A percentile compares a stretch with the other conserved stretches of the same genome.
These are phyloP conservation scores for Ilyonectria sp. DNA, from an alignment of 2,329 filamentous ascomycete genomes.

Conservation along the genomic window DNA sequence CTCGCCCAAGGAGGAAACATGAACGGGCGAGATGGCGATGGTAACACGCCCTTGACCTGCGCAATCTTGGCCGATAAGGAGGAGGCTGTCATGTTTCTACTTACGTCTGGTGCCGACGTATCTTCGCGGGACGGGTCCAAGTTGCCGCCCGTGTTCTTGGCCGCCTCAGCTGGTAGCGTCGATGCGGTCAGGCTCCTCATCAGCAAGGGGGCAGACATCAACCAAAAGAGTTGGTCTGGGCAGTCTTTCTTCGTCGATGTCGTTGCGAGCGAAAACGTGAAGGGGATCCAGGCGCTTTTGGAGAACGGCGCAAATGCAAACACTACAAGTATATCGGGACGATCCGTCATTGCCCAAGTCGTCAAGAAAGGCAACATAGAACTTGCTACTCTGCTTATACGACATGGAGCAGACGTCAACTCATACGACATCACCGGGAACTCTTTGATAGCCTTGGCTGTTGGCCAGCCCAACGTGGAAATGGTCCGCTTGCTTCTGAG, in stretches of 20 bases:
- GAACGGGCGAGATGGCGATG: slow-evolving; percentile 55
- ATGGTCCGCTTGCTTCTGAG: slow-evolving; percentile 54
- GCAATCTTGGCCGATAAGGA: slow-evolving; percentile 52
- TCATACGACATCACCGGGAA: slow-evolving; percentile 49
- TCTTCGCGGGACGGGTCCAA: slow-evolving; percentile 41
- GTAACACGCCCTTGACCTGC: slow-evolving; percentile 53
- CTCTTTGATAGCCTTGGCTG: slow-evolving; percentile 50
- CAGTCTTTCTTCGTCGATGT: slow-evolving; percentile 52
- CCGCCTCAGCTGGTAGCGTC: slow-evolving; percentile 49
- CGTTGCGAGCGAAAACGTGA: slow-evolving; percentile 43
- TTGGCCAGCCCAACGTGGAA: slow-evolving; percentile 46
- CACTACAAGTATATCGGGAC: slow-evolving; percentile 44
- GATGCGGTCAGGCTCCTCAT: slow-evolving; percentile 49
- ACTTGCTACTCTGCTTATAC: slow-evolving; percentile 49
- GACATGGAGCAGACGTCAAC: slow-evolving; percentile 55
- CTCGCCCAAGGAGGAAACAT: slow-evolving; percentile 54
- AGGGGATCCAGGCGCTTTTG: slow-evolving; percentile 50
- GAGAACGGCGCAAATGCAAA: slow-evolving; percentile 51
- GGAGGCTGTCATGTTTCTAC: slow-evolving; percentile 51
- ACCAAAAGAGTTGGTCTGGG: slow-evolving; percentile 49
- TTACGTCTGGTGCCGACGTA: slow-evolving; percentile 51
- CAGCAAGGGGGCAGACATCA: slow-evolving; percentile 49
- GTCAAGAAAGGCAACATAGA: slow-evolving; percentile 48
- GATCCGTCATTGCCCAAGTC: slow-evolving; percentile 48
- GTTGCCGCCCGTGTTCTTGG: slow-evolving; percentile 54